Conservation (phyloP, 768 basidiomycete species). For the Tephrocybe sp. region DNA sequence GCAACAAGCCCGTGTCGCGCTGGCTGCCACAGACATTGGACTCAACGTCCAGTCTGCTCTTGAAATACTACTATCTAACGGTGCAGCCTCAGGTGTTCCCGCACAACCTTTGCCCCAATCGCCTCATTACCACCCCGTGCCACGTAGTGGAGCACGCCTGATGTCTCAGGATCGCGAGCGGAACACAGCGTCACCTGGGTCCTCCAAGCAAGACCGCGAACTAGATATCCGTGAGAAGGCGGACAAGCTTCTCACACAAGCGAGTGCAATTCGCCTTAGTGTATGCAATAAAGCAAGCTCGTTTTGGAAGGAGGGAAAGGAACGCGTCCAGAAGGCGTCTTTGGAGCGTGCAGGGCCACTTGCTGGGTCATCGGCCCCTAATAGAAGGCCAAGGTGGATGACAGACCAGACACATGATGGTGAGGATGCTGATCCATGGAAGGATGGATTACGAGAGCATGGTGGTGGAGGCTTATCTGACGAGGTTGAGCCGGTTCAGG, state of each 20-base stretch:
- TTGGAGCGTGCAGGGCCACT: constrained; percentile 61
- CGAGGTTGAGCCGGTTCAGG: constrained; percentile 7
- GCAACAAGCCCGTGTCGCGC: constrained; percentile 70
- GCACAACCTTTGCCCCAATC: constrained; percentile 16
- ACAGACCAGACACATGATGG: constrained; percentile 32
- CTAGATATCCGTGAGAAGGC: constrained; percentile 63
- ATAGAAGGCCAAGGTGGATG: constrained; percentile 65
- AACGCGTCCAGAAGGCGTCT: constrained; percentile 76
- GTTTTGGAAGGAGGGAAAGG: constrained; percentile 84
- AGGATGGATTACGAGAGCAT: constrained; percentile 36
- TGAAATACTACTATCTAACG: constrained; percentile 52
- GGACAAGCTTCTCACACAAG: constrained; percentile 79
- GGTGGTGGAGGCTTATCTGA: constrained; percentile 29
- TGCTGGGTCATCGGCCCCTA: constrained; percentile 21
- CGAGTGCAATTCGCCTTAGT: constrained; percentile 80
- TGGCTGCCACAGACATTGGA: constrained; percentile 67
- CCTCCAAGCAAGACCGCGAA: constrained; percentile 16
- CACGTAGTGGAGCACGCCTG: constrained; percentile 17
- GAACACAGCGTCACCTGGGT: constrained; percentile 22
- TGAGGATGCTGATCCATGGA: constrained; percentile 31
- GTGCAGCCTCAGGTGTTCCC: constrained; percentile 15
- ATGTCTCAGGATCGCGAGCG: constrained; percentile 26
- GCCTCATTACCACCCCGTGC: constrained; percentile 10
- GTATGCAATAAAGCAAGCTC: constrained; percentile 84
- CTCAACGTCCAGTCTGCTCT: constrained; percentile 79